Evolutionary conservation across 257 asterid species (phyloP).

Genomic region (Penstemon newberryi): DNA sequence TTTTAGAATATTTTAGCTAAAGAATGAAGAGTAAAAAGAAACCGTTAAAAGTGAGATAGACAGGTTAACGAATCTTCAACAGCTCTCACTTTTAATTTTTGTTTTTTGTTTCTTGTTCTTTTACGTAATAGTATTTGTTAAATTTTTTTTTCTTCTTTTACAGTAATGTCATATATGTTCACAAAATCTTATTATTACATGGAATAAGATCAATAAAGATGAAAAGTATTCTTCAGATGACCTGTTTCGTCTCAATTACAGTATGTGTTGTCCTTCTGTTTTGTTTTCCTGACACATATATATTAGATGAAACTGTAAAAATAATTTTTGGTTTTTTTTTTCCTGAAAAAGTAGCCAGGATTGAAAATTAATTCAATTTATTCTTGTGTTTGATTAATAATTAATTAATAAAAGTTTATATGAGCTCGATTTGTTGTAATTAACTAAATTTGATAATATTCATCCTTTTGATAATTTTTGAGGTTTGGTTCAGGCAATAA

Average conservation of each 20-base stretch:
- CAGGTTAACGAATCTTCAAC: conserved; percentile 50
- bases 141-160: conserved; percentile 19
- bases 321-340: conserved; percentile 4
- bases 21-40: conserved; percentile 22
- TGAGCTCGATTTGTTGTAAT: no score
- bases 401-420: no score
- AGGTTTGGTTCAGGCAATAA: no score
- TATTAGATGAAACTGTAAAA: no score
- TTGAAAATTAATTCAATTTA: no score
- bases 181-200: background rate
- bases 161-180: conserved; percentile 36
- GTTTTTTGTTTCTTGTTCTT: conserved; percentile 19
- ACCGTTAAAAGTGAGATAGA: conserved; percentile 47
- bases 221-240: conserved; percentile 31
- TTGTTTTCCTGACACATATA: background rate
- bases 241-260: background rate
- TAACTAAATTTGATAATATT: no score
- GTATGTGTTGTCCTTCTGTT: background rate
- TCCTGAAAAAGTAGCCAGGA: no score
- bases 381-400: no score
- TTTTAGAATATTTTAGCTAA: background rate
- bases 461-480: no score
- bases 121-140: conserved; percentile 34
- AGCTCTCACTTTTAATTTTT: conserved; percentile 18
- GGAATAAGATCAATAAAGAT: conserved; percentile 35